phyloP scores from a whole-genome alignment of 2,329 filamentous ascomycete species.

The Xylaria sp. region DNA sequence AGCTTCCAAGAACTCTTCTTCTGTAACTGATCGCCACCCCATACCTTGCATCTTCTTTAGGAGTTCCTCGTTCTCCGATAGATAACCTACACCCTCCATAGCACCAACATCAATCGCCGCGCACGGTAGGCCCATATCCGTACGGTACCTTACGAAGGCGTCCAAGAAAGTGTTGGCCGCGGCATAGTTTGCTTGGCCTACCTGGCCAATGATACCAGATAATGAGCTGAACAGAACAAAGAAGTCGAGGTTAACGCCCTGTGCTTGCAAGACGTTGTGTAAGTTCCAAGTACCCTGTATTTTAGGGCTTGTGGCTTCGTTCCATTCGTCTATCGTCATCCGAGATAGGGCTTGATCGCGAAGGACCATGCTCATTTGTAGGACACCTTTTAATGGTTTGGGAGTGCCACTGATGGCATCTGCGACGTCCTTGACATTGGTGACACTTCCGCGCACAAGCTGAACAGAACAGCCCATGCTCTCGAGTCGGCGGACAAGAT shows the following conservation, averaged over 20 bases:
- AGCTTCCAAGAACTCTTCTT: neutral
- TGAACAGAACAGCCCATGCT: conserved; percentile 26
- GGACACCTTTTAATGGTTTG: neutral
- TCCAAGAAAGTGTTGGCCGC: conserved; percentile 53
- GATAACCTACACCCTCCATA: conserved; percentile 53
- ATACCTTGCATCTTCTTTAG: conserved; percentile 23
- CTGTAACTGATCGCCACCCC: neutral
- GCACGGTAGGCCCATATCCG: conserved; percentile 48
- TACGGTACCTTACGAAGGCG: conserved; percentile 48
- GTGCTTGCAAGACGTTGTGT: conserved; percentile 45
- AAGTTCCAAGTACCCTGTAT: conserved; percentile 56
- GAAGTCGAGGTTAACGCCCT: conserved; percentile 48
- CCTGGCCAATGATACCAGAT: conserved; percentile 45
- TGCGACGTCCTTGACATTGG: neutral
- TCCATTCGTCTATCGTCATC: conserved; percentile 49
- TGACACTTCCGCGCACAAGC: neutral
- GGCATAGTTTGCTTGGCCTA: conserved; percentile 51
- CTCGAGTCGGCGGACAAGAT: conserved; percentile 27
- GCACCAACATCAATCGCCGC: conserved; percentile 52
- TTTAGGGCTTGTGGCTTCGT: conserved; percentile 50
- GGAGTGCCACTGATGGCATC: neutral
- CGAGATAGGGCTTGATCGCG: conserved; percentile 43
- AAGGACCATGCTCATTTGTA: neutral
- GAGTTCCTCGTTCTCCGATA: conserved; percentile 39
- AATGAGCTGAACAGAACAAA: conserved; percentile 51